Evolutionary conservation across 192 early-diverging fungal genomes (phyloP), one percentile per base, ranked within the genome.

Genomic region (Lunasporangiospora selenospora): DNA sequence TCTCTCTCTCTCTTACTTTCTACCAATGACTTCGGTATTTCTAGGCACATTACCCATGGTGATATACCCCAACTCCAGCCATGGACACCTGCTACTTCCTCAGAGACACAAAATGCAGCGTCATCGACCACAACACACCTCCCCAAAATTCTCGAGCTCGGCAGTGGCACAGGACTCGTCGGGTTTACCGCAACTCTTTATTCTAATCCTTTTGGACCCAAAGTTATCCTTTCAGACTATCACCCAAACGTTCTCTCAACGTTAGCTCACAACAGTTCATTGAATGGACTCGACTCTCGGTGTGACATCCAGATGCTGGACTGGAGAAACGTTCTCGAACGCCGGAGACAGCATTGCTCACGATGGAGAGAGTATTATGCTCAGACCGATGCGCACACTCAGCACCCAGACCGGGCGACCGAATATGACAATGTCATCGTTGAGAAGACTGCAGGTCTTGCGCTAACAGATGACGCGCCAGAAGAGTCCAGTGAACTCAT

Each of bases 131-230:
- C 47, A 34, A 40, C 53, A 30, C 10, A 26, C 1, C 39, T 50
- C n/a, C 56, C 62, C 33, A 62, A 55, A 34, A 73, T 81, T 37
- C 66, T 84, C 27, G 82, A 84, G 30, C 71, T 84, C 42, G 82
- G 82, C 33, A 84, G 80, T n/a, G 82, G 82, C 4, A 84, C 82
- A 13, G 82, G 82, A 8, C 53, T 84, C 23, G 77, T 81, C 0
- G 82, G 82, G 13, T 62, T 84, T 34, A 57, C 81, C 23, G 80
- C 78, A 9, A 46, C 78, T 2, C 43, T 84, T 8, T 78, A 75
- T 39, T 76, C 80, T 4, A 48, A 57, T 36, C 60, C 69, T 5
- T 24, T 12, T 0, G 69, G 69, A 10, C 69, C 69, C 7, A 59
- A 62, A 46, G 78, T 81, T 1, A 58, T 60, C 40, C 56, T 84